Evolutionary conservation across 164 flowering plant species (phyloP), one percentile per base, ranked within the genome.

Genomic region (Akebia trifoliata): DNA sequence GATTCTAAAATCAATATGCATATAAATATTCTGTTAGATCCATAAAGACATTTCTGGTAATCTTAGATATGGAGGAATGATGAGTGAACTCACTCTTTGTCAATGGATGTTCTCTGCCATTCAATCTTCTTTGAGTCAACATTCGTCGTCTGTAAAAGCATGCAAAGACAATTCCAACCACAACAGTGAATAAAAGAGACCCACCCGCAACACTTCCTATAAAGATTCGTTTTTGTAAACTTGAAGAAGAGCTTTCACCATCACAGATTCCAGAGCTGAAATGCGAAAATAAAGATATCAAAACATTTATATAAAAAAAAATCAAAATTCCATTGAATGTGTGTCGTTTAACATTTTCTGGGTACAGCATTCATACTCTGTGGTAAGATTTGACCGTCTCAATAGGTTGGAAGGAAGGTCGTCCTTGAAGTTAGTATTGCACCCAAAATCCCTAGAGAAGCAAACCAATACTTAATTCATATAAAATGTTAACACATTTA

Each of bases 231-330:
- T 34, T 40, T 10, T 15, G 22, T 7, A 59, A 45, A 44, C 21
- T 31, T n/a, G 57, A 45, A 53, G 57, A 45, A 53, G 79, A 53
- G 56, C 18, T 59, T 62, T 37, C 40, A 45, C 9, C 24, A 8
- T 1, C 61, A 69, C 90, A 81, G 10, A 10, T 51, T 59, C 86
- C 85, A 56, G 29, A 35, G 72, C 95, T 86, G 76, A 62, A 69
- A 73, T 30, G 45, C 24, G 42, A 6, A 35, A 21, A 14, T 53
- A 26, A 20, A 32, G 30, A 51, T 7, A 48, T 28, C 38, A 51
- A 21, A 32, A 28, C 45, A 62, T 24, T 35, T 8, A 36, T 7
- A 47, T 45, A 37, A 45, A 36, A 18, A 24, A 31, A 12, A 28
- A 20, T 4, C 10, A 18, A n/a, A 54, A 36, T 39, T 12, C 34